Conservation (phyloP, 1,284 basidiomycete species). For the Jaminaea rosea region DNA sequence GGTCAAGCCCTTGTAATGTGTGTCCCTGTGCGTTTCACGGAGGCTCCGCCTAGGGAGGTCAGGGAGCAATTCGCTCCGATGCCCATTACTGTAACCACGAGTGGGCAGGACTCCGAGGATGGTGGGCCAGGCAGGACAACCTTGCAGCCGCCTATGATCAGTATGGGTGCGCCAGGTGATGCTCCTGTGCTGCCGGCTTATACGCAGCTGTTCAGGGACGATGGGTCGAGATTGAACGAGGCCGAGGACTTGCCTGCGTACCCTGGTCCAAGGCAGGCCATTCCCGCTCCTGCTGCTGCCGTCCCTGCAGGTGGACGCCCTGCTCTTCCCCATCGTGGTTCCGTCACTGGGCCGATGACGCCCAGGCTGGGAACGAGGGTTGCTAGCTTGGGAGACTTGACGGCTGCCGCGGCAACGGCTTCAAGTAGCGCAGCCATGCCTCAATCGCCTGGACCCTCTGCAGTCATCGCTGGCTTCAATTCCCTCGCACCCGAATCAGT, state of each 20-base stretch:
- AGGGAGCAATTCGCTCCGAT: constrained; percentile 38
- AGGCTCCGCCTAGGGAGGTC: constrained; percentile 39
- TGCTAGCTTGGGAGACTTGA: background rate
- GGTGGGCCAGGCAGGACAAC: background rate
- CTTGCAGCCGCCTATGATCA: constrained; percentile 1
- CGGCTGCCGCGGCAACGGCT: no score
- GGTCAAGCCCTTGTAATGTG: constrained; percentile 43
- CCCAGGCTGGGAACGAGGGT: background rate
- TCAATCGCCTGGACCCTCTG: background rate
- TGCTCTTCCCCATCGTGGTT: constrained; percentile 1
- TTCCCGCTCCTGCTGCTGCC: no score
- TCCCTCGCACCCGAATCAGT: constrained; percentile 4
- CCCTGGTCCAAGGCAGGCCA: constrained; percentile 16
- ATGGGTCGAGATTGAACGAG: constrained; percentile 44
- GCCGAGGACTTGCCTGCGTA: constrained; percentile 44
- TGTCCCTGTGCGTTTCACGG: constrained; percentile 45
- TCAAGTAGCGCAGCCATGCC: background rate
- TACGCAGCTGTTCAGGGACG: constrained; percentile 44
- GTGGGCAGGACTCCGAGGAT: no score
- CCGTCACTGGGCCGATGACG: constrained; percentile 6
- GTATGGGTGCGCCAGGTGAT: background rate
- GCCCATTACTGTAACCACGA: constrained; percentile 1
- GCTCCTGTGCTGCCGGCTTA: constrained; percentile 39
- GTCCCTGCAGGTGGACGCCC: background rate
- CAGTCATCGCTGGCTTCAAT: background rate